Percentiles rank a stretch among this genome's conserved stretches.
Evolutionary conservation across 2,329 filamentous ascomycete species (phyloP).

Genomic region (Arthrobotrys musiformis): DNA sequence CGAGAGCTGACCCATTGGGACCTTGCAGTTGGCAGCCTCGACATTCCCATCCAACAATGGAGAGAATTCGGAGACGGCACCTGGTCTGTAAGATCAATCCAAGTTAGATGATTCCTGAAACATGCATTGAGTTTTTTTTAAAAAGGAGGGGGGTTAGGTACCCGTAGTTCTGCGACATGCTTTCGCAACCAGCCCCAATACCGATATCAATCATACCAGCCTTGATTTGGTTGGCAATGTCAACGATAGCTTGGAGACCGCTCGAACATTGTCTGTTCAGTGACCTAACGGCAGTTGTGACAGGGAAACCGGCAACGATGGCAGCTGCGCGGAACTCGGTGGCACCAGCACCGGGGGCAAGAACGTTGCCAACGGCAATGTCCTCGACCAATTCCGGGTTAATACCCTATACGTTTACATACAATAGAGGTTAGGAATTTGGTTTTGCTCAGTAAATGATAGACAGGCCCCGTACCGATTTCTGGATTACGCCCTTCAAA

Average conservation of each 20-base stretch:
- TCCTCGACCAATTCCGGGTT: conserved; percentile 90
- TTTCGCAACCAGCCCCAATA: conserved; percentile 93
- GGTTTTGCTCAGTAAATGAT: neutral
- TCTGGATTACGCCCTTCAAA: conserved; percentile 81
- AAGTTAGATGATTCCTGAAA: neutral
- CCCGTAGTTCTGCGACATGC: conserved; percentile 94
- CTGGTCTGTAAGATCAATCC: conserved; percentile 68
- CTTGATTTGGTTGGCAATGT: conserved; percentile 92
- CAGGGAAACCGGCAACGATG: conserved; percentile 89
- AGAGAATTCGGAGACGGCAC: conserved; percentile 90
- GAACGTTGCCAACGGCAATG: conserved; percentile 88
- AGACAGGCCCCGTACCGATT: conserved; percentile 71
- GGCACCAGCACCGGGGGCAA: conserved; percentile 91
- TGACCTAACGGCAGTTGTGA: conserved; percentile 82
- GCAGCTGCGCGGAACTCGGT: conserved; percentile 96
- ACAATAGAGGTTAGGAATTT: neutral
- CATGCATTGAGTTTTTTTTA: neutral
- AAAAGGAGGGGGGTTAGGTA: conserved; percentile 63
- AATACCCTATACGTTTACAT: conserved; percentile 66
- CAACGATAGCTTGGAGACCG: conserved; percentile 89
- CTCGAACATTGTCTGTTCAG: conserved; percentile 95
- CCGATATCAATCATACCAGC: conserved; percentile 94
- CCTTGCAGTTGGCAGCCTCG: conserved; percentile 93
- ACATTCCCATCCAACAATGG: conserved; percentile 83
- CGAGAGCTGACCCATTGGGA: conserved; percentile 92